These are phyloP conservation scores for Galerina sulciceps DNA, from an alignment of 768 basidiomycete genomes.

Conservation along the genomic window DNA sequence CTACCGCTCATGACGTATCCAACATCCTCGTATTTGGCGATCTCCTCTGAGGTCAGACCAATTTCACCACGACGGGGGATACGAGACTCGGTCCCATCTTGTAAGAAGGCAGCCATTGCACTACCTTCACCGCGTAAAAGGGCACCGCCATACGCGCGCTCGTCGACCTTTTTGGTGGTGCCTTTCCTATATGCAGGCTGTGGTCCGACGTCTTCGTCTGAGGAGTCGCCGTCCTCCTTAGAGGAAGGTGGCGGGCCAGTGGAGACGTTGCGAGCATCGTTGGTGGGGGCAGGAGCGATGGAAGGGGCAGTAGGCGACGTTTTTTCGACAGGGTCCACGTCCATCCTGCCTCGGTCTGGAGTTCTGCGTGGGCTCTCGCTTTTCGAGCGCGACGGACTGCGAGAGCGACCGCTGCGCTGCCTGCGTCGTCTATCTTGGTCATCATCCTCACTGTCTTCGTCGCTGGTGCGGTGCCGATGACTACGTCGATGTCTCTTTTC, in stretches of 20 bases:
- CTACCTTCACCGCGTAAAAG: conserved; percentile 94
- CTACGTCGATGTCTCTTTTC: conserved; percentile 33
- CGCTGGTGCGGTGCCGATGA: conserved; percentile 34
- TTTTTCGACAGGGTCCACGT: conserved; percentile 9
- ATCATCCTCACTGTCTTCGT: conserved; percentile 43
- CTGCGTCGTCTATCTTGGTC: conserved; percentile 29
- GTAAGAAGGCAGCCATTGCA: conserved; percentile 96
- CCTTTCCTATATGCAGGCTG: conserved; percentile 55
- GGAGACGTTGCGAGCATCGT: conserved; percentile 10
- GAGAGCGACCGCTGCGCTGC: conserved; percentile 13
- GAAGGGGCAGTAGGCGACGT: not conserved
- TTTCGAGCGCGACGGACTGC: conserved; percentile 16
- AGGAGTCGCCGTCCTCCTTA: conserved; percentile 46
- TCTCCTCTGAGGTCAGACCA: conserved; percentile 86
- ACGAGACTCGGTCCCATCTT: conserved; percentile 81
- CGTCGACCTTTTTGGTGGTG: conserved; percentile 64
- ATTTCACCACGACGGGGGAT: conserved; percentile 99
- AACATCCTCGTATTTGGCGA: conserved; percentile 83
- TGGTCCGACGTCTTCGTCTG: conserved; percentile 76
- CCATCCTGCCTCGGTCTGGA: conserved; percentile 17
- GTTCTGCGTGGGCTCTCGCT: conserved; percentile 19
- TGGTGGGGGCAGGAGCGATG: not conserved
- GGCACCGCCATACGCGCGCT: conserved; percentile 87
- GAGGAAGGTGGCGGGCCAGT: conserved; percentile 22
- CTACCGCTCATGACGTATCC: conserved; percentile 99